A percentile compares a stretch with the other conserved stretches of the same genome.
Conservation (phyloP, 176 grass and related monocot genomes). For the Musa troglodytarum region DNA sequence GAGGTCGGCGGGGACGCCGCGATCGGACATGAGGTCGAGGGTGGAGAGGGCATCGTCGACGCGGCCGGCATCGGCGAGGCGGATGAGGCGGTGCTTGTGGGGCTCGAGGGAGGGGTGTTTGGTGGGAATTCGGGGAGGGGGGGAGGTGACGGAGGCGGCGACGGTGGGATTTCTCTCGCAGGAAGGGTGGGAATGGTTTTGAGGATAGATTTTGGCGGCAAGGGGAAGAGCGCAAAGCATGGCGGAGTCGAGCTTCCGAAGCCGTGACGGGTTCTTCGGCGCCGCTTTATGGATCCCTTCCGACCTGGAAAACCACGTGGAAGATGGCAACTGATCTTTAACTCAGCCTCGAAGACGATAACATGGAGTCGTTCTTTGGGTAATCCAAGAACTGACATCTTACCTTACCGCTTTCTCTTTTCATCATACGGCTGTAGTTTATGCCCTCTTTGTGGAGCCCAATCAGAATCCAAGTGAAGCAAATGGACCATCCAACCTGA, state of each 20-base stretch:
- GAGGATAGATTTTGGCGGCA: neutral
- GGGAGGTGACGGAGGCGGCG: neutral
- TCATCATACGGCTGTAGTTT: no score
- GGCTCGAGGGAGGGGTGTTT: constrained; percentile 15
- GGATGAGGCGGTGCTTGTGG: constrained; percentile 12
- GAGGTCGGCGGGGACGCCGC: constrained; percentile 18
- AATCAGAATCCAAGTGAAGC: no score
- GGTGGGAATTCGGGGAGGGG: neutral
- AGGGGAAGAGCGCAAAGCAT: neutral
- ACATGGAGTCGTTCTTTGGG: no score
- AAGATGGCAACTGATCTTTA: no score
- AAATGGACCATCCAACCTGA: no score
- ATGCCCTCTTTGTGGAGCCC: no score
- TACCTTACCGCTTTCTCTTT: no score
- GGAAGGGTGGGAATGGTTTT: constrained; percentile 10
- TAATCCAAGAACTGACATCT: no score
- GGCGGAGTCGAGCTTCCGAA: neutral
- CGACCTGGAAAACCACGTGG: neutral
- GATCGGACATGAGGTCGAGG: constrained; percentile 10
- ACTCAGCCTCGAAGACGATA: no score
- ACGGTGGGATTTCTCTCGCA: neutral
- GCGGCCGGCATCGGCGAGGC: constrained; percentile 22
- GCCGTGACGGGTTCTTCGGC: neutral
- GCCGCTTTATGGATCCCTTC: neutral
- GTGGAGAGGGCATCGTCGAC: constrained; percentile 21